Evolutionary conservation across 495 filamentous ascomycete species (phyloP).

Genomic region (Penicillium ochrochloron): DNA sequence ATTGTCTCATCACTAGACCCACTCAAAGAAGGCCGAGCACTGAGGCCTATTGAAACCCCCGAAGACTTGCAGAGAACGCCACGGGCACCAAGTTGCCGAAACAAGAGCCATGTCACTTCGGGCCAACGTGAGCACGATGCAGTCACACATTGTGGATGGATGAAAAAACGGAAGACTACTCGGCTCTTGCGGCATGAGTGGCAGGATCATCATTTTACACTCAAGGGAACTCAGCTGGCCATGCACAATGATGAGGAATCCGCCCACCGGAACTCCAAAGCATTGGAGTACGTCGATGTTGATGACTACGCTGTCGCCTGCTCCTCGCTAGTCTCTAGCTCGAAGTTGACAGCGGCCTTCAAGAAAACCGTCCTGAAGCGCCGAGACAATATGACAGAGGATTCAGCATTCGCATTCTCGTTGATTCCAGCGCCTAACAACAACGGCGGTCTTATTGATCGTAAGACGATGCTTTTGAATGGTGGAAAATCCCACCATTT

Average conservation of each 20-base stretch:
- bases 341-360: slow-evolving; percentile 85
- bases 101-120: slow-evolving; percentile 27
- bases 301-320: slow-evolving; percentile 96
- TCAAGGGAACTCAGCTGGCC: slow-evolving; percentile 80
- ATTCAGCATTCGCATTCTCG: slow-evolving; percentile 85
- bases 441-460: slow-evolving; percentile 48
- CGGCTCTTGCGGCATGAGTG: slow-evolving; percentile 90
- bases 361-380: slow-evolving; percentile 77
- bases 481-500: slow-evolving; percentile 89
- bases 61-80: slow-evolving; percentile 38
- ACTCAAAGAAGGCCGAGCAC: slow-evolving; percentile 22
- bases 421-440: slow-evolving; percentile 72
- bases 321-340: slow-evolving; percentile 69
- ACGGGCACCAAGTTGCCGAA: slow-evolving; percentile 28
- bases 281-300: slow-evolving; percentile 86
- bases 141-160: slow-evolving; percentile 75
- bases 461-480: slow-evolving; percentile 48
- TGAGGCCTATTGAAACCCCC: slow-evolving; percentile 38
- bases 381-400: slow-evolving; percentile 50
- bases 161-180: slow-evolving; percentile 94
- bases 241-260: slow-evolving; percentile 73
- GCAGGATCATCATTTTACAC: slow-evolving; percentile 86
- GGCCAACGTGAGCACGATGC: slow-evolving; percentile 30
- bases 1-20: slow-evolving; percentile 10
- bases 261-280: slow-evolving; percentile 48